Evolutionary conservation across 2,329 filamentous ascomycete species (phyloP).

Genomic region (Lasiodiplodia theobromae): DNA sequence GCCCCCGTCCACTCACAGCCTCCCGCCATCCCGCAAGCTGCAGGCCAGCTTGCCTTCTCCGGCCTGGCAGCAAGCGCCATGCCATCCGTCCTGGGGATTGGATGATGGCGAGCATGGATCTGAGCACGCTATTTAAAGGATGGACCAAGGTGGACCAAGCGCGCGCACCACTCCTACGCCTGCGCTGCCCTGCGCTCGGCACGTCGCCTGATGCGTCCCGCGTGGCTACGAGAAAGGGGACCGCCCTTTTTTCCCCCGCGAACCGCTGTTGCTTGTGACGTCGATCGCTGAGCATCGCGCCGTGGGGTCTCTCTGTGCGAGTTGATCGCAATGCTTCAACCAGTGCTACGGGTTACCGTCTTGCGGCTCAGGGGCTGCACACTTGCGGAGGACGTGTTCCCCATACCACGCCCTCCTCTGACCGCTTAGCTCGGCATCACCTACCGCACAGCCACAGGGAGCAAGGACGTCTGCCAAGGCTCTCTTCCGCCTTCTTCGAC

Average conservation of each 20-base stretch:
- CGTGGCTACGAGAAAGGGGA: background rate
- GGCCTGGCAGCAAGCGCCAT: slow-evolving; percentile 16
- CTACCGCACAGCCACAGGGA: slow-evolving; percentile 19
- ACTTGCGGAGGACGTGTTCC: slow-evolving; percentile 1
- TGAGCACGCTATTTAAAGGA: slow-evolving; percentile 12
- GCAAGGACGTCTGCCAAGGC: slow-evolving; percentile 3
- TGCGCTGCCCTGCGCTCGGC: slow-evolving; percentile 2
- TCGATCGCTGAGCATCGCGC: slow-evolving; percentile 7
- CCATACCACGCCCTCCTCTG: background rate
- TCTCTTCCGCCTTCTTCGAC: slow-evolving; percentile 1
- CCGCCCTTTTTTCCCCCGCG: slow-evolving; percentile 1
- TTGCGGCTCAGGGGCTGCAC: slow-evolving; percentile 7
- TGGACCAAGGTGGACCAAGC: background rate
- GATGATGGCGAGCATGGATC: slow-evolving; percentile 19
- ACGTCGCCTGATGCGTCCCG: background rate
- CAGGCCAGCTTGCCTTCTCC: background rate
- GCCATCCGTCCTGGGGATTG: slow-evolving; percentile 10
- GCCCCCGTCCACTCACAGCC: slow-evolving; percentile 14
- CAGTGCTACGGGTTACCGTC: background rate
- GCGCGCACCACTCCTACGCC: background rate
- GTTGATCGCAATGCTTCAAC: slow-evolving; percentile 19
- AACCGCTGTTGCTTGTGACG: slow-evolving; percentile 1
- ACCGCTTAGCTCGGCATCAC: background rate
- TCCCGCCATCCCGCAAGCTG: background rate
- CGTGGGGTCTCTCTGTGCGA: slow-evolving; percentile 4